These are phyloP conservation scores for Lentinus polychrous DNA, from an alignment of 1,284 basidiomycete genomes.

Conservation along the genomic window DNA sequence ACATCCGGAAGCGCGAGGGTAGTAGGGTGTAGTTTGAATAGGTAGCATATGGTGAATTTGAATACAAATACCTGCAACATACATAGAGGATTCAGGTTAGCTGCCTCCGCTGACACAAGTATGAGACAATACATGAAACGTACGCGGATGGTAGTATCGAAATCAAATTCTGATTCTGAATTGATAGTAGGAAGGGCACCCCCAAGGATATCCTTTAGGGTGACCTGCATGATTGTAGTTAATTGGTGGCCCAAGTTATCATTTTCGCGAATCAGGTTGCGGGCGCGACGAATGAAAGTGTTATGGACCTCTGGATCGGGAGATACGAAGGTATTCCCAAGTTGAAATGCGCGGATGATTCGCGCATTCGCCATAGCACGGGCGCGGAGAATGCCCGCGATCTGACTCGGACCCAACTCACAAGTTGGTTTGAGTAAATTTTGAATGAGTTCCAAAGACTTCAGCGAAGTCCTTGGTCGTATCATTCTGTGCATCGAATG, in stretches of 20 bases:
- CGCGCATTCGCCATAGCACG: conserved; percentile 12
- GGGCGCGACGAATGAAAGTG: conserved; percentile 8
- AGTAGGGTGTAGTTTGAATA: conserved; percentile 9
- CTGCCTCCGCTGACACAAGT: too few species aligned
- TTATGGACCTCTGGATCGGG: conserved; percentile 8
- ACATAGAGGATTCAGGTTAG: too few species aligned
- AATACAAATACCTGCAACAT: conserved; percentile 12
- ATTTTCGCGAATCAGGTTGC: conserved; percentile 3
- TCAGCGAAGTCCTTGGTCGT: too few species aligned
- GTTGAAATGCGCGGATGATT: conserved; percentile 11
- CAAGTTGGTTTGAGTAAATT: too few species aligned
- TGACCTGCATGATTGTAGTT: not conserved
- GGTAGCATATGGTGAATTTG: conserved; percentile 9
- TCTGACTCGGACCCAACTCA: too few species aligned
- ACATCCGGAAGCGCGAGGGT: conserved; percentile 7
- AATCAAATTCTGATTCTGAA: not conserved
- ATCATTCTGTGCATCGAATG: too few species aligned
- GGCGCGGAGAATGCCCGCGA: not conserved
- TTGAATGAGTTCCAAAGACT: too few species aligned
- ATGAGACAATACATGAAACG: too few species aligned
- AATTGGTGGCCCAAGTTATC: not conserved
- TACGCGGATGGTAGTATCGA: too few species aligned
- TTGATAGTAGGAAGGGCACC: not conserved
- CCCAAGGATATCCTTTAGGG: not conserved
- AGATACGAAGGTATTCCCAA: conserved; percentile 15